phyloP scores from a whole-genome alignment of 805 yeast species.

The Candida corydali region DNA sequence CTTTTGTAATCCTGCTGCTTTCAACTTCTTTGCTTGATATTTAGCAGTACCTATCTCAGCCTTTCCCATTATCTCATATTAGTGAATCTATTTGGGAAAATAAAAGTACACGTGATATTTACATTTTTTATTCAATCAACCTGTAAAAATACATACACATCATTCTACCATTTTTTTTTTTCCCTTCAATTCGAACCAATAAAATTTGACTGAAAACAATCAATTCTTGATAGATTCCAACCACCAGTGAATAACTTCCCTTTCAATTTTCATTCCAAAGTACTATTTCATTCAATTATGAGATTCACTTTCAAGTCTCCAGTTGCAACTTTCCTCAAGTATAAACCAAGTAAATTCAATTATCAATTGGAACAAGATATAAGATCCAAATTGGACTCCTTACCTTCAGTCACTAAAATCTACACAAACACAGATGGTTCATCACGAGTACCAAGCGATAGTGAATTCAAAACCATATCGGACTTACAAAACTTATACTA shows the following conservation, averaged over 20 bases:
- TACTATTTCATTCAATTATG: conserved; percentile 18
- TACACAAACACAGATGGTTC: conserved; percentile 76
- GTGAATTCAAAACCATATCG: conserved; percentile 69
- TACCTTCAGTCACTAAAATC: conserved; percentile 62
- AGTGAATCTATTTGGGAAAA: too few species aligned
- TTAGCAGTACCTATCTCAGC: conserved; percentile 51
- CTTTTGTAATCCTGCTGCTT: conserved; percentile 80
- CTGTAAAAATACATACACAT: neutral
- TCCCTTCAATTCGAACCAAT: conserved; percentile 16
- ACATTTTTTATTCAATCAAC: neutral
- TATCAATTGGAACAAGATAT: conserved; percentile 56
- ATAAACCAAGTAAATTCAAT: conserved; percentile 39
- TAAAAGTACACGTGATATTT: neutral
- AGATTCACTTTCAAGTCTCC: conserved; percentile 42
- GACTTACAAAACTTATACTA: conserved; percentile 60
- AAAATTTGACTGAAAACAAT: conserved; percentile 16
- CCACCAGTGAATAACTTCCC: neutral
- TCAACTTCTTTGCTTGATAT: conserved; percentile 69
- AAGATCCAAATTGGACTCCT: conserved; percentile 53
- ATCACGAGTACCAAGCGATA: conserved; percentile 63
- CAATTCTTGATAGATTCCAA: neutral
- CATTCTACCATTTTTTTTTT: conserved; percentile 3
- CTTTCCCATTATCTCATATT: conserved; percentile 21
- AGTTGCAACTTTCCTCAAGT: conserved; percentile 30
- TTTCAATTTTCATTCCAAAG: neutral